phyloP scores from a whole-genome alignment of 2,329 filamentous ascomycete species.

The Teratosphaeria gauchensis region DNA sequence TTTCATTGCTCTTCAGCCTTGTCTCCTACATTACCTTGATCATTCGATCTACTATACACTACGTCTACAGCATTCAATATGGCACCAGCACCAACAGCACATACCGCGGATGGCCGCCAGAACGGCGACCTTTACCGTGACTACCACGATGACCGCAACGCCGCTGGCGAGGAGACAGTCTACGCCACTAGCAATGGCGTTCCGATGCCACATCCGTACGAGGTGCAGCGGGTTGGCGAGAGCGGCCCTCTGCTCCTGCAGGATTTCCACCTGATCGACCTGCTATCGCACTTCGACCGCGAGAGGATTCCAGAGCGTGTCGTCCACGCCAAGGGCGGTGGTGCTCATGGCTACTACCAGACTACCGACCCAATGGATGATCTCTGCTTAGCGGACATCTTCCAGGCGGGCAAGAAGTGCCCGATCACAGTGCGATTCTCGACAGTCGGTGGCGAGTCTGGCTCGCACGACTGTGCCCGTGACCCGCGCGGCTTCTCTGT shows the following conservation, averaged over 20 bases:
- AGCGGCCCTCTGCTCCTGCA: constrained; percentile 50
- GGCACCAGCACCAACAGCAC: constrained; percentile 16
- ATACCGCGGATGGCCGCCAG: constrained; percentile 20
- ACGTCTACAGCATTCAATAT: constrained; percentile 4
- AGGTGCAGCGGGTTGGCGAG: constrained; percentile 46
- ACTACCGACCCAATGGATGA: constrained; percentile 39
- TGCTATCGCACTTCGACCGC: constrained; percentile 42
- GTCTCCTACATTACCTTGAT: neutral
- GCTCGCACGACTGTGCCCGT: constrained; percentile 60
- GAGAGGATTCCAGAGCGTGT: constrained; percentile 43
- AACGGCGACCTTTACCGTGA: constrained; percentile 27
- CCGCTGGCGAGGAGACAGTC: constrained; percentile 34
- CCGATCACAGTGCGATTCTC: constrained; percentile 61
- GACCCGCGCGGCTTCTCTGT: constrained; percentile 64
- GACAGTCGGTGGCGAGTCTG: constrained; percentile 64
- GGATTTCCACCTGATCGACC: constrained; percentile 41
- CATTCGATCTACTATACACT: neutral
- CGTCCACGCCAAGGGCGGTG: constrained; percentile 41
- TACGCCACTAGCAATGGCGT: constrained; percentile 50
- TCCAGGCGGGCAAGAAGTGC: constrained; percentile 58
- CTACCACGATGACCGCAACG: constrained; percentile 37
- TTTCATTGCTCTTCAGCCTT: neutral
- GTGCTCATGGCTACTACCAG: constrained; percentile 40
- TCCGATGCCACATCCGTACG: constrained; percentile 50
- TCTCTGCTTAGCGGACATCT: constrained; percentile 37